A percentile compares a stretch with the other conserved stretches of the same genome.
phyloP scores from a whole-genome alignment of 148 eudicot species.

The Euryodendron excelsum region DNA sequence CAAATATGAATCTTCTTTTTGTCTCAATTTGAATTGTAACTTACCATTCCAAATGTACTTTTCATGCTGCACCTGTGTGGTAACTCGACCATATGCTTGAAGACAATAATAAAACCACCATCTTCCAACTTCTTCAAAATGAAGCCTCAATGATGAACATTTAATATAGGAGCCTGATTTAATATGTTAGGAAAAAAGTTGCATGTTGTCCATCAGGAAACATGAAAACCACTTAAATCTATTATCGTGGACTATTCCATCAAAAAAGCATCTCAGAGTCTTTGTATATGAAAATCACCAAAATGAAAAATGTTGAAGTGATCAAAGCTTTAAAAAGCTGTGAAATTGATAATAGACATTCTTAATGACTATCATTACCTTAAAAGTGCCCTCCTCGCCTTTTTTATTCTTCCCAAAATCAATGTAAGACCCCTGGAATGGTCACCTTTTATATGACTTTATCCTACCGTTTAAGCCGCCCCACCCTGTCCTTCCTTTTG shows the following conservation, averaged over 20 bases:
- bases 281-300: too few species aligned
- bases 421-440: neutral
- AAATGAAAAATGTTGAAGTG: neutral
- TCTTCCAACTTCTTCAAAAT: neutral
- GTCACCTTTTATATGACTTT: neutral
- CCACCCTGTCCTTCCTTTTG: neutral
- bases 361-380: neutral
- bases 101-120: neutral
- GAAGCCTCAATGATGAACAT: neutral
- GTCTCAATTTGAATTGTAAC: too few species aligned
- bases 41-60: constrained; percentile 4
- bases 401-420: neutral
- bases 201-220: neutral
- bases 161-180: neutral
- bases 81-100: neutral
- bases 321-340: neutral
- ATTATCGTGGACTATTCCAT: too few species aligned
- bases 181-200: neutral
- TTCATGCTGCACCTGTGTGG: neutral
- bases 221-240: too few species aligned
- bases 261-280: too few species aligned
- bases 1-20: neutral
- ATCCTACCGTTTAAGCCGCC: neutral
- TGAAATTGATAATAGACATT: neutral
- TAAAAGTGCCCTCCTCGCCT: neutral